These are phyloP conservation scores for Dactylonectria macrodidyma DNA, from an alignment of 2,329 filamentous ascomycete species.

Conservation along the genomic window DNA sequence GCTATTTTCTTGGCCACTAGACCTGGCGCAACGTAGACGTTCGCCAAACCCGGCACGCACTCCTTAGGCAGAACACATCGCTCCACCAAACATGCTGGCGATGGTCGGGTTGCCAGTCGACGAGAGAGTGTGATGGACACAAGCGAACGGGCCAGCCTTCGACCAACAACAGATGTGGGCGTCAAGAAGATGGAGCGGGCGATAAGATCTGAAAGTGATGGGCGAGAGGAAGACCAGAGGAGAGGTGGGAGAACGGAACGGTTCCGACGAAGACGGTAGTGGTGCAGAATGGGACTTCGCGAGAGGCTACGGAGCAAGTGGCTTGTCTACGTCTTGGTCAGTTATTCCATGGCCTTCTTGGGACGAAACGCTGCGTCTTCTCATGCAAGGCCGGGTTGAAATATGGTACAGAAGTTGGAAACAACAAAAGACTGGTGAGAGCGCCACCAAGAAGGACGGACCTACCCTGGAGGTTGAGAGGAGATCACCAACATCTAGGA, in stretches of 20 bases:
- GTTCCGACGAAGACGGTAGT: conserved; percentile 71
- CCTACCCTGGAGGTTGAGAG: conserved; percentile 70
- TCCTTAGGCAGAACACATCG: conserved; percentile 76
- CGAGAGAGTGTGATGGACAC: conserved; percentile 76
- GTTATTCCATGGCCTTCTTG: conserved; percentile 27
- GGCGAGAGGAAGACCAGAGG: conserved; percentile 70
- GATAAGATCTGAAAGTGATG: conserved; percentile 74
- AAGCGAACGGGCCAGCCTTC: conserved; percentile 74
- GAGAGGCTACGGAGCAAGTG: conserved; percentile 75
- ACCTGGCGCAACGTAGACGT: conserved; percentile 67
- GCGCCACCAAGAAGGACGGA: conserved; percentile 48
- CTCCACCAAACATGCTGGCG: conserved; percentile 72
- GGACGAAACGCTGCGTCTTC: background rate
- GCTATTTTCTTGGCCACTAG: conserved; percentile 74
- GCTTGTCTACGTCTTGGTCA: conserved; percentile 63
- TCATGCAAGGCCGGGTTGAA: conserved; percentile 4
- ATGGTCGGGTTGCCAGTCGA: conserved; percentile 72
- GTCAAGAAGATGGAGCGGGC: conserved; percentile 77
- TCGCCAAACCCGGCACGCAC: conserved; percentile 66
- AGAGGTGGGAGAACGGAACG: conserved; percentile 69
- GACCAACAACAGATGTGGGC: conserved; percentile 75
- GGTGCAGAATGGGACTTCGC: conserved; percentile 76
- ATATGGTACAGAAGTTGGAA: background rate
- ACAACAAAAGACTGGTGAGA: background rate
- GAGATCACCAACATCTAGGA: conserved; percentile 71